Conservation (phyloP, 179 eudicot genomes). For the Carnegiea gigantea region DNA sequence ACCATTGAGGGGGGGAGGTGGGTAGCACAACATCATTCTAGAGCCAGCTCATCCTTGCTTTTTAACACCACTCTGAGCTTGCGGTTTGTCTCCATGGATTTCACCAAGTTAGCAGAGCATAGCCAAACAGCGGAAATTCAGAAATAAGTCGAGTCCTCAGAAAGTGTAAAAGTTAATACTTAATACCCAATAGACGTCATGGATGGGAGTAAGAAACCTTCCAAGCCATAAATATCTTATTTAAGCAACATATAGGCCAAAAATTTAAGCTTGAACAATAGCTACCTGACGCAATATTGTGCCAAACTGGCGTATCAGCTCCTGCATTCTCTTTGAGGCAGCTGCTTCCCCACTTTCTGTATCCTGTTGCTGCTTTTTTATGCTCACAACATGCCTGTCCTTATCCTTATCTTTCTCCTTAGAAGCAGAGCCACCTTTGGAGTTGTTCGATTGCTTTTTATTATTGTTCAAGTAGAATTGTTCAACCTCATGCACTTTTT, state of each 20-base stretch:
- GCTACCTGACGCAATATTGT: slow-evolving; percentile 61
- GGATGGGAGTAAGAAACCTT: too few species aligned
- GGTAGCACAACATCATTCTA: neutral
- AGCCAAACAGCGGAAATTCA: neutral
- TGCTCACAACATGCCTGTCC: slow-evolving; percentile 44
- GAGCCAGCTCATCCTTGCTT: neutral
- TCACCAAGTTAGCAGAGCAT: neutral
- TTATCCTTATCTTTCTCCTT: slow-evolving; percentile 82
- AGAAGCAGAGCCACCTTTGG: slow-evolving; percentile 55
- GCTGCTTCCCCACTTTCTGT: slow-evolving; percentile 53
- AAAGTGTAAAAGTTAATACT: neutral
- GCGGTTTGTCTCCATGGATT: neutral
- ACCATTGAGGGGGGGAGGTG: neutral
- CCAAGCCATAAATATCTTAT: too few species aligned
- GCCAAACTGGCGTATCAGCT: slow-evolving; percentile 78
- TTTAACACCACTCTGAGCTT: neutral
- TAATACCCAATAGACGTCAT: too few species aligned
- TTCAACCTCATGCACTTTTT: slow-evolving; percentile 63
- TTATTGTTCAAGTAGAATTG: slow-evolving; percentile 55
- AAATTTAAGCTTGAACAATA: neutral
- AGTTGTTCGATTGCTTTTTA: slow-evolving; percentile 49
- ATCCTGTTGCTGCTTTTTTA: slow-evolving; percentile 60
- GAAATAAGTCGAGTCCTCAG: neutral
- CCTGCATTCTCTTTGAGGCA: slow-evolving; percentile 86
- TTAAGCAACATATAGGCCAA: too few species aligned